Base-by-base conservation (phyloP, 805 yeast genomes). In the Millerago galiae region DNA sequence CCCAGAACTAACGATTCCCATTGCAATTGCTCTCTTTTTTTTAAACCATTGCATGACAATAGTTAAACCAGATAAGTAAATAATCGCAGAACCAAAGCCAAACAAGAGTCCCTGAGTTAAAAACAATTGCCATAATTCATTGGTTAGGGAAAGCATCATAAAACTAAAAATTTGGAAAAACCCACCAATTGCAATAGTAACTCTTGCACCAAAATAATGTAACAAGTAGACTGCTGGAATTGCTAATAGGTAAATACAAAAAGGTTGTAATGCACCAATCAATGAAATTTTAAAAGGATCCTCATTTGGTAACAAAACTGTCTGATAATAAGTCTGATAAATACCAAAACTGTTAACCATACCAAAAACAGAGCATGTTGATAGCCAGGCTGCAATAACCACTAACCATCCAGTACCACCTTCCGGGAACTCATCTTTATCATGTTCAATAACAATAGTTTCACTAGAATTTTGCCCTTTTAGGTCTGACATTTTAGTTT, bases 271-370 rank as follows among this genome's bases (percentile, higher is more conserved):
- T n/a, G 37, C 37, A 15, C 37, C 37, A 35, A 35, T 21, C 4
- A 35, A 21, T 14, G 37, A 35, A 11, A 35, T 66, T 33, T 72
- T 74, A 42, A 67, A 67, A 14, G 76, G 63, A 27, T 64, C 54
- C 3, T 73, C 73, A 12, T 67, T 65, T 1, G 69, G 65, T 43
- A 73, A 77, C 24, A 45, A 41, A 7, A 48, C 48, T 12, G 59
- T 38, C 17, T 66, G 61, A 50, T 78, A 79, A 53, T 71, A 75
- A 30, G 70, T 63, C 41, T 78, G 72, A 52, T 75, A 80, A 5
- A 77, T 75, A 24, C 83, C 85, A 58, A 64, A 79, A 3, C 75
- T 65, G 33, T 79, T 74, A 43, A 74, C 74, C 61, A 77, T 66
- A 14, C 86, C 86, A 71, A 75, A 79, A 0, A 81, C 72, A 44